These are phyloP conservation scores for Mrakiaceae sp. DNA, from an alignment of 1,284 basidiomycete species.

Conservation along the genomic window DNA sequence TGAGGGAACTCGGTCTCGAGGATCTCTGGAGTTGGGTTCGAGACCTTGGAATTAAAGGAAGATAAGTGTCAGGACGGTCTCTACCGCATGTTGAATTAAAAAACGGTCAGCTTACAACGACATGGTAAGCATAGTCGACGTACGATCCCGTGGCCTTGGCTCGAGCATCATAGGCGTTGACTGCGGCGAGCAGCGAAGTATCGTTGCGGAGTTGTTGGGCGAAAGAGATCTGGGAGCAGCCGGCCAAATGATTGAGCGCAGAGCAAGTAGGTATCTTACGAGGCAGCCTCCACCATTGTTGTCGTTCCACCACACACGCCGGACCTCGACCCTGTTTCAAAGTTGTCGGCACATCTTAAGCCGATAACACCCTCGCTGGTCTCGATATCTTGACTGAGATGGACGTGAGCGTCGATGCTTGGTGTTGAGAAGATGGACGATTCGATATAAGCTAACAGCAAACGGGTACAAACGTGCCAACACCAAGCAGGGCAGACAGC, in stretches of 20 bases:
- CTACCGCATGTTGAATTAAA: no score
- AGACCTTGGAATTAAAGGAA: slow-evolving; percentile 24
- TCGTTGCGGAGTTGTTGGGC: slow-evolving; percentile 8
- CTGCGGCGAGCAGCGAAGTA: slow-evolving; percentile 21
- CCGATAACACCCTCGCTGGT: slow-evolving; percentile 16
- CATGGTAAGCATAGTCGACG: slow-evolving; percentile 21
- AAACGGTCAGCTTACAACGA: no score
- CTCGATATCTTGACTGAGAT: slow-evolving; percentile 20
- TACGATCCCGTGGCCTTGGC: slow-evolving; percentile 21
- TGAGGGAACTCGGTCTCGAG: slow-evolving; percentile 23
- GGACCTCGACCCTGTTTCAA: slow-evolving; percentile 21
- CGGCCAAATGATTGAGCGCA: no score
- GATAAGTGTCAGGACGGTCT: neutral
- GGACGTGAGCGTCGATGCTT: slow-evolving; percentile 23
- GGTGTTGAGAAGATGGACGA: slow-evolving; percentile 18
- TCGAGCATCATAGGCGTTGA: slow-evolving; percentile 25
- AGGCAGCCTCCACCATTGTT: slow-evolving; percentile 17
- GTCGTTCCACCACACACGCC: slow-evolving; percentile 24
- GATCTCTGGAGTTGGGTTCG: slow-evolving; percentile 23
- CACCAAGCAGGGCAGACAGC: no score
- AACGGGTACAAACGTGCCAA: neutral
- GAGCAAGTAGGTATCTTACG: no score
- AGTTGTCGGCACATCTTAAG: slow-evolving; percentile 22
- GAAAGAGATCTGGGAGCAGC: neutral
- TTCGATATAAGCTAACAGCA: neutral